Percentiles rank a stretch among this genome's conserved stretches.
Conservation (phyloP, 345 rosid genomes). For the Brassica rapa region DNA sequence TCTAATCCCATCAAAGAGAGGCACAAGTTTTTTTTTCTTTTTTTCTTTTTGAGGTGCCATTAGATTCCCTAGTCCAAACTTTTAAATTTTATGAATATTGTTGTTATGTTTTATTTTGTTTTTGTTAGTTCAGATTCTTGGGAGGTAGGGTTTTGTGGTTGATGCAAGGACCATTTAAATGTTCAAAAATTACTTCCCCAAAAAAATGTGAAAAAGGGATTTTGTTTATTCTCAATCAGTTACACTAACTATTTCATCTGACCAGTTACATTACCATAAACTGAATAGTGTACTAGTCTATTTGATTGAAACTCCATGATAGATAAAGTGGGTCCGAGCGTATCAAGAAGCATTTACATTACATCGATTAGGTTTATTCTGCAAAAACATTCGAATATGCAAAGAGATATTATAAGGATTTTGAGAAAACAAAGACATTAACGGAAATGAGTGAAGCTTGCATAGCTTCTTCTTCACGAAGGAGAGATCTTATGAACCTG, state of each 20-base stretch:
- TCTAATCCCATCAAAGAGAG: slow-evolving; percentile 28
- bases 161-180: slow-evolving; percentile 10
- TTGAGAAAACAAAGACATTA: slow-evolving; percentile 5
- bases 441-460: neutral
- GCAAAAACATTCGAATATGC: slow-evolving; percentile 1
- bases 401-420: neutral
- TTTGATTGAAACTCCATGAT: neutral
- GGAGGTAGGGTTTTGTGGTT: slow-evolving; percentile 23
- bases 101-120: slow-evolving; percentile 27
- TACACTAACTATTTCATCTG: neutral
- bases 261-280: neutral
- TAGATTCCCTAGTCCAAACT: slow-evolving; percentile 8
- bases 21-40: neutral
- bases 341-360: slow-evolving; percentile 11
- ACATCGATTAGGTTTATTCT: neutral
- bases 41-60: slow-evolving; percentile 1
- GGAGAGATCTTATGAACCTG: slow-evolving; percentile 14
- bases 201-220: slow-evolving; percentile 1
- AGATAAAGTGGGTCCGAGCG: slow-evolving; percentile 4
- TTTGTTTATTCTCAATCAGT: neutral
- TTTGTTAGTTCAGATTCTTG: slow-evolving; percentile 23
- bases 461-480: neutral
- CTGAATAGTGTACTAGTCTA: neutral
- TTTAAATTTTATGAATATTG: slow-evolving; percentile 15
- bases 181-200: neutral